phyloP scores from a whole-genome alignment of 768 basidiomycete species.

The Lepiota subincarnata region DNA sequence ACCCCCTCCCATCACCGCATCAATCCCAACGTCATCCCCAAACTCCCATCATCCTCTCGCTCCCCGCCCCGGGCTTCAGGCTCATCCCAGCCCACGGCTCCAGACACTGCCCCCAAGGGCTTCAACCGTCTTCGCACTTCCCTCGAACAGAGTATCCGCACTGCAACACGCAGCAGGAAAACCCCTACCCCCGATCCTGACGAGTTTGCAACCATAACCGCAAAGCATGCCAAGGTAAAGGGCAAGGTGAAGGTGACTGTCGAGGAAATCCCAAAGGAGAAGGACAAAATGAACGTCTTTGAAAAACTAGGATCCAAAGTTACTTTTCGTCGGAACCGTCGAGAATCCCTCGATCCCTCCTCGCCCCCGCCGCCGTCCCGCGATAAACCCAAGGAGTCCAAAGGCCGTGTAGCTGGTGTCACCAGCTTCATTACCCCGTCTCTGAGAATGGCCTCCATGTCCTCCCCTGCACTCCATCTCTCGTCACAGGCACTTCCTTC shows the following conservation, averaged over 20 bases:
- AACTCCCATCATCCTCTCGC: constrained; percentile 39
- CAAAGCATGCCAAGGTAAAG: constrained; percentile 36
- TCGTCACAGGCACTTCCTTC: constrained; percentile 54
- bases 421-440: constrained; percentile 64
- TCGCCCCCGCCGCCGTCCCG: constrained; percentile 3
- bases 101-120: constrained; percentile 44
- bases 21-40: constrained; percentile 29
- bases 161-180: constrained; percentile 58
- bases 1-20: constrained; percentile 41
- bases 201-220: constrained; percentile 41
- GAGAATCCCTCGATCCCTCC: constrained; percentile 8
- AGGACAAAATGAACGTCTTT: constrained; percentile 21
- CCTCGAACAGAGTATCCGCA: constrained; percentile 62
- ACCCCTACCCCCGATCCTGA: constrained; percentile 29
- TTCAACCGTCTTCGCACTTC: constrained; percentile 65
- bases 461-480: constrained; percentile 68
- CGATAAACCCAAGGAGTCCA: constrained; percentile 29
- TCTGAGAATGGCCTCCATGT: constrained; percentile 65
- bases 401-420: constrained; percentile 47
- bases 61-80: constrained; percentile 33
- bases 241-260: constrained; percentile 32
- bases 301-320: constrained; percentile 16
- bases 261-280: constrained; percentile 27
- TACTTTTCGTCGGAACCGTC: constrained; percentile 22
- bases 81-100: constrained; percentile 23